Base-by-base conservation (phyloP, 176 grass and related monocot genomes). In the Bothriochloa decipiens region DNA sequence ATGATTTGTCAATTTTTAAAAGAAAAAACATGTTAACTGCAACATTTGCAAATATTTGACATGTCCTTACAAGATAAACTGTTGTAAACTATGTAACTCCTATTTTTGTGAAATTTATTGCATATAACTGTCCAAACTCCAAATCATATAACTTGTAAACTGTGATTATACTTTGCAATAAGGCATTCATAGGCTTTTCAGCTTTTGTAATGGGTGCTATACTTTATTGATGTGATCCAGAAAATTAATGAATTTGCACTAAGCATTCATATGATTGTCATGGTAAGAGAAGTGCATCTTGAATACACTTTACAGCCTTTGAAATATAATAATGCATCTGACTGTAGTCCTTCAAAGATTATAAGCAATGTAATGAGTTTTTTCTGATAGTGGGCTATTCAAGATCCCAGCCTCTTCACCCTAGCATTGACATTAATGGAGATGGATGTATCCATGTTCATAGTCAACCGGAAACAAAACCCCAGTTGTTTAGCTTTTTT, bases 271-370 rank as follows among this genome's bases (percentile, higher is more conserved):
- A 18, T 79, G 26, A 37, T 79, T 88, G 66, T 83, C 36, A 39
- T 63, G 58, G 66, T 84, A 66, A 74, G 20, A 55, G 14, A 67
- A 72, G 45, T 77, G 29, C 50, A 41, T 85, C 68, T 84, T 32
- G 18, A 45, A 64, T 49, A 65, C 35, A 72, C 29, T 45, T 67
- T 74, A 20, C n/a, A 27, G 4, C 12, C 60, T 85, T 9, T 74
- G n/a, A 47, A 81, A 89, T 12, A 80, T 60, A 85, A 23, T 46
- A 4, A 61, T 61, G 57, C 27, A 47, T 75, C 22, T 81, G 28
- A 13, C 43, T 77, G 40, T 76, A 77, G 28, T 83, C 17, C 7
- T 83, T 77, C 46, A 37, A 65, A 79, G 32, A 50, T 45, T 45
- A 46, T 74, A 75, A 61, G 32, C 16, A 69, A 6, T 66, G 25